Base-by-base conservation (phyloP, 2,329 filamentous ascomycete species). In the Huntiella moniliformis region DNA sequence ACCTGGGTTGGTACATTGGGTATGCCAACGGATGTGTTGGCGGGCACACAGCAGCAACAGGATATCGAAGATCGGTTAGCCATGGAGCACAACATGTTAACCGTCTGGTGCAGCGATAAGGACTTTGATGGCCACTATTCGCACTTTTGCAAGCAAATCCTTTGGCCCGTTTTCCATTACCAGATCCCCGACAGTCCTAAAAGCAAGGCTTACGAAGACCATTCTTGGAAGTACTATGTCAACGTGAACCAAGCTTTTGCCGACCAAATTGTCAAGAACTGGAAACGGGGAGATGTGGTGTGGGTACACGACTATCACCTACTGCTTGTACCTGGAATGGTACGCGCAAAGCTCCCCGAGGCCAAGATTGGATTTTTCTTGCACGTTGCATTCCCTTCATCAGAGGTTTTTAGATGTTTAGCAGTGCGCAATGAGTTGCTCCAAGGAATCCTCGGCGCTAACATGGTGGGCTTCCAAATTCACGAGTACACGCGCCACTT, bases 101-200 rank as follows among this genome's bases (percentile, higher is more conserved):
- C 82, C 2, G 86, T 95, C 32, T 93, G 81, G 59, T 81, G 83
- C 60, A 82, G 77, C 50, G 88, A 96, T 63, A 85, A 81, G 57
- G 87, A 96, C 61, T 86, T 95, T 57, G 82, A 95, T 56, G 86
- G 87, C 1, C 87, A 94, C 62, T 96, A 96, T 58, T 76, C 80
- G 10, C 87, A 95, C 62, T 96, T 91, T 59, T 95, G 87, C 77
- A 96, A 96, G 66, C 85, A 88, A 57, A 94, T 96, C 46, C 69
- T 96, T 5, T 96, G 88, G 88, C 88, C 88, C 1, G 87, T 95
- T 50, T 93, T 96, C 61, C 87, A 96, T 63, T 96, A 96, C 60
- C 87, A 95, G 61, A 93, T 96, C 50, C 91, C 88, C 0, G 91
- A 96, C 58, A 92, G 93, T 58, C 88, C 88, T 18, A 94, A 94